Evolutionary conservation across 2,329 filamentous ascomycete genomes (phyloP).

Genomic region (Fusarium sp.): DNA sequence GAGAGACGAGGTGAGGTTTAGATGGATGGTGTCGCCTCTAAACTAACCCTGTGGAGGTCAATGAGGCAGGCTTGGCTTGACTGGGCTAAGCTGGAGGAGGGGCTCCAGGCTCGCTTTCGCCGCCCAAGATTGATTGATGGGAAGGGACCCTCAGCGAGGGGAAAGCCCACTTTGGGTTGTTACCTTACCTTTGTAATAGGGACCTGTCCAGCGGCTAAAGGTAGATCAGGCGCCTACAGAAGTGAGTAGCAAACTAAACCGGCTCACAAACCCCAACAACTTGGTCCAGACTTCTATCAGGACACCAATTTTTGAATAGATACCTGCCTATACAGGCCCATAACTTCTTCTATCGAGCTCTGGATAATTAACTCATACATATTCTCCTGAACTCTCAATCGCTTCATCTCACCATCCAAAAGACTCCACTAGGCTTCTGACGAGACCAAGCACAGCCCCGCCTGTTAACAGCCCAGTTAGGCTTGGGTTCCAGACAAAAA

Average conservation of each 20-base stretch:
- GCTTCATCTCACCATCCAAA: conserved; percentile 7
- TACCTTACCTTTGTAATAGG: neutral
- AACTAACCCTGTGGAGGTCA: conserved; percentile 35
- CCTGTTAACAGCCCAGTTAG: neutral
- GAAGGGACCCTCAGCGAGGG: neutral
- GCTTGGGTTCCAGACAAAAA: conserved; percentile 7
- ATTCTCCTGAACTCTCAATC: neutral
- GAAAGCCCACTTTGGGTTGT: conserved; percentile 26
- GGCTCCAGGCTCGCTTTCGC: conserved; percentile 19
- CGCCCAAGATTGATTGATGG: conserved; percentile 19
- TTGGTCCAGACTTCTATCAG: neutral
- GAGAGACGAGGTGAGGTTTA: conserved; percentile 24
- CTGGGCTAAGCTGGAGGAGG: conserved; percentile 31
- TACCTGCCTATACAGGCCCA: no score
- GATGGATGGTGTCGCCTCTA: conserved; percentile 38
- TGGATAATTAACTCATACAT: neutral
- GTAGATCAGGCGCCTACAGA: conserved; percentile 19
- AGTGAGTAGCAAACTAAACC: neutral
- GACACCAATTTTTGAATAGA: neutral
- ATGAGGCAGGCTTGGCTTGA: conserved; percentile 30
- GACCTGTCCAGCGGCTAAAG: neutral
- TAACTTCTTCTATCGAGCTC: neutral
- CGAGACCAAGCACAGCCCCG: conserved; percentile 19
- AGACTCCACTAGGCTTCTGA: neutral
- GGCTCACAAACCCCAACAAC: neutral